Percentiles rank a stretch among this genome's conserved stretches.
Conservation (phyloP, 495 filamentous ascomycete genomes). For the Cercophora samala region DNA sequence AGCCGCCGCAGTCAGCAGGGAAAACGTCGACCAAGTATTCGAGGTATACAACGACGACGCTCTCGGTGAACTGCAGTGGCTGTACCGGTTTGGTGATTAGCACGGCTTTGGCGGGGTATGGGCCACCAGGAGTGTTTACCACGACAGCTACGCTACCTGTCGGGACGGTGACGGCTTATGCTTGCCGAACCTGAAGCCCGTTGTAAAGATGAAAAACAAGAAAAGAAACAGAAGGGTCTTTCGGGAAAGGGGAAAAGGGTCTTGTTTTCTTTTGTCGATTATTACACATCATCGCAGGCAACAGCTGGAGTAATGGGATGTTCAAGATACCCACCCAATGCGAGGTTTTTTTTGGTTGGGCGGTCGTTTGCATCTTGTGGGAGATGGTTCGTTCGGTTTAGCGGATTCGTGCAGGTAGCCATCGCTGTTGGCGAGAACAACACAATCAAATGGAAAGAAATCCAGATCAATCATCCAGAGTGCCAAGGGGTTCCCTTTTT, state of each 20-base stretch:
- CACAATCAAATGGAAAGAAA: neutral
- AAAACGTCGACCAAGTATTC: conserved; percentile 28
- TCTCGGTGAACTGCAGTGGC: conserved; percentile 25
- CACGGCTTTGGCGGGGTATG: conserved; percentile 28
- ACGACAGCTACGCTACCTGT: conserved; percentile 31
- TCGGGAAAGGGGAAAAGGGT: no score
- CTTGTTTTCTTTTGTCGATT: conserved; percentile 1
- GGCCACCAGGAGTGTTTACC: conserved; percentile 26
- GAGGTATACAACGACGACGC: conserved; percentile 26
- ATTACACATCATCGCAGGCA: neutral
- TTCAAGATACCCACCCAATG: neutral
- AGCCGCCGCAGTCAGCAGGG: conserved; percentile 27
- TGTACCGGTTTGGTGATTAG: conserved; percentile 24
- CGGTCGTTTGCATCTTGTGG: neutral
- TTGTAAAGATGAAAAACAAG: neutral
- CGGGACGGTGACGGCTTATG: conserved; percentile 30
- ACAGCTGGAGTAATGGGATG: conserved; percentile 1
- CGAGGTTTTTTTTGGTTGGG: neutral
- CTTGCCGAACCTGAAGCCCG: conserved; percentile 18
- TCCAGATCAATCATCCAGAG: neutral
- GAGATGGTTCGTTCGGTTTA: neutral
- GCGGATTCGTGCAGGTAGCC: neutral
- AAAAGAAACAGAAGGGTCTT: neutral
- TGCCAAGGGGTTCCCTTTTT: neutral
- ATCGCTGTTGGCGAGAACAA: neutral